Evolutionary conservation across 768 basidiomycete species (phyloP).

Genomic region (Paxillus rubicundulus): DNA sequence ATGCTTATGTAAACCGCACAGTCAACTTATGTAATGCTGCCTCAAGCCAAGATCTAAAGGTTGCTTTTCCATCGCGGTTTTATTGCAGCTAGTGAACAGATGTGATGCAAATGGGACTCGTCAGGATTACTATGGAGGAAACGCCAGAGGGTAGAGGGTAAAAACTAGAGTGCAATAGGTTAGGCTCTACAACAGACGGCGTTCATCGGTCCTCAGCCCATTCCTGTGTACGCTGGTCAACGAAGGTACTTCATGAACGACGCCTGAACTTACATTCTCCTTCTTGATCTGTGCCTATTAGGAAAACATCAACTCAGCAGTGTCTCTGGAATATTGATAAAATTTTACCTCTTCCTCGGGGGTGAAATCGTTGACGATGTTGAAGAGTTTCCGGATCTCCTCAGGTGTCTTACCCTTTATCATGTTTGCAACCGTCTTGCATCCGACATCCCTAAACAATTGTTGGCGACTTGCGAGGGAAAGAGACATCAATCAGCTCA

Average conservation of each 20-base stretch:
- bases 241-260: constrained; percentile 10
- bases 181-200: constrained; percentile 21
- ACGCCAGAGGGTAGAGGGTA: constrained; percentile 9
- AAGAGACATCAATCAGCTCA: constrained; percentile 38
- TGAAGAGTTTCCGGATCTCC: constrained; percentile 97
- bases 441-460: constrained; percentile 81
- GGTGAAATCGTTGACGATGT: constrained; percentile 97
- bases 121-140: constrained; percentile 5
- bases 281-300: constrained; percentile 95
- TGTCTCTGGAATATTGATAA: constrained; percentile 1
- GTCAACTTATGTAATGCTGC: too few species aligned
- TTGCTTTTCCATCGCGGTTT: neutral
- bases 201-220: constrained; percentile 89
- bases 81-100: constrained; percentile 10
- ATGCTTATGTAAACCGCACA: neutral
- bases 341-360: constrained; percentile 91
- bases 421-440: constrained; percentile 99
- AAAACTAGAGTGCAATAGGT: constrained; percentile 25
- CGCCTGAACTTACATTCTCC: constrained; percentile 76
- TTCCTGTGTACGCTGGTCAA: constrained; percentile 51
- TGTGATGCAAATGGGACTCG: constrained; percentile 13
- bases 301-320: constrained; percentile 6
- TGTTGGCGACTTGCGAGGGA: constrained; percentile 4
- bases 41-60: too few species aligned
- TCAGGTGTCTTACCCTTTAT: constrained; percentile 99